Base-by-base conservation (phyloP, 768 basidiomycete species). In the Boletales sp. region DNA sequence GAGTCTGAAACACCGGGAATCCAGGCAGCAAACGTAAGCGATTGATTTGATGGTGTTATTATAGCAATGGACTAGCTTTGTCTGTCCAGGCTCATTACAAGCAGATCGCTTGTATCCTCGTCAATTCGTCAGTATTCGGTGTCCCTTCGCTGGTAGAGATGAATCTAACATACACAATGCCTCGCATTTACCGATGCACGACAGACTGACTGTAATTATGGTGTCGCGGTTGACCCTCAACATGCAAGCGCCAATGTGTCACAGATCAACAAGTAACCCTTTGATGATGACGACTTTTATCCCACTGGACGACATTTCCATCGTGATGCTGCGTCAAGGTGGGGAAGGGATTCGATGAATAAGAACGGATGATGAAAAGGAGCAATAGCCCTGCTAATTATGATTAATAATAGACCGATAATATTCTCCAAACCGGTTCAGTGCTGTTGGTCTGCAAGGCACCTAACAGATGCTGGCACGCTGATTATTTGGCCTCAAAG, bases 181-280 rank as follows among this genome's bases (percentile, higher is more conserved):
- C 38, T 27, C 15, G 13, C n/a, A 8, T 4, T 4, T 5, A 13
- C 17, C 30, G 12, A 8, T 14, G 6, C 17, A 18, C 43, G 14
- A 39, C 17, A 61, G 56, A 32, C 10, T 61, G 17, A 56, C 47
- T 11, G 48, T 42, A 19, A 47, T 48, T 3, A 43, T 61, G 60
- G 51, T 56, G 11, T 54, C 52, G 18, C 48, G 61, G 24, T 24
- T 62, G 40, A 42, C 54, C 51, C 48, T 59, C 45, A 62, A 59
- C n/a, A 27, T 62, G 21, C 50, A 54, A 5, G 53, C 51, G 13
- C 36, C 45, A 14, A 1, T 2, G 2, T 10, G 4, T 29, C 34
- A 13, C 27, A 4, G 21, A 3, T 29, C 34, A 10, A 13, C 27
- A 18, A 14, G 29, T 4, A 27, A 14, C 21, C 5, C 3, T 2